These are phyloP conservation scores for Neurospora crassa DNA, from an alignment of 2,329 filamentous ascomycete genomes.

Conservation along the genomic window DNA sequence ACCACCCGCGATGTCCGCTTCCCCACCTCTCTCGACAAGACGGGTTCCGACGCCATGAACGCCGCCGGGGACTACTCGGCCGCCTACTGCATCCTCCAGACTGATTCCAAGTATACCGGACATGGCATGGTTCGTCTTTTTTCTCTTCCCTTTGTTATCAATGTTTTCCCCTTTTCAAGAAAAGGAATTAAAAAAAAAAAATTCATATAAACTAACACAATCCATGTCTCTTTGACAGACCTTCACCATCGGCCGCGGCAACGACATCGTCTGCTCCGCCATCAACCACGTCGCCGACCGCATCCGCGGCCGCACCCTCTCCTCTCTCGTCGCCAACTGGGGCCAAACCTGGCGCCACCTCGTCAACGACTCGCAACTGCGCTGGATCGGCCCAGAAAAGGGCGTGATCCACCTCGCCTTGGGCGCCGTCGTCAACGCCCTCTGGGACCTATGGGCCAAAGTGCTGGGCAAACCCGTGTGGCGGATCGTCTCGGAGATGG, in stretches of 20 bases:
- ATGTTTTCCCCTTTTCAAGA: too few relatives aligned
- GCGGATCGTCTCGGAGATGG: constrained; percentile 85
- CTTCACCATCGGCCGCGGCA: constrained; percentile 81
- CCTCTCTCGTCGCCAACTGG: constrained; percentile 71
- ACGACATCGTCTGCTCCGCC: constrained; percentile 83
- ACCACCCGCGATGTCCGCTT: constrained; percentile 66
- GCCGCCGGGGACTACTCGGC: constrained; percentile 85
- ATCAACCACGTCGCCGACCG: constrained; percentile 71
- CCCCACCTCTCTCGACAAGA: constrained; percentile 89
- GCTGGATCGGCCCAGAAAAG: constrained; percentile 92
- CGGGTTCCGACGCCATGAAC: constrained; percentile 96
- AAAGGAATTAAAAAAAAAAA: too few relatives aligned
- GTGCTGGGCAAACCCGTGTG: constrained; percentile 78
- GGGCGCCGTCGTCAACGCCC: constrained; percentile 78
- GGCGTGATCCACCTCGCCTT: constrained; percentile 89
- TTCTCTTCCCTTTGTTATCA: neutral
- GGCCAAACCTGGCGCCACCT: constrained; percentile 84
- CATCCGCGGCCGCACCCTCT: constrained; percentile 64
- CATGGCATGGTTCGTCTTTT: constrained; percentile 60
- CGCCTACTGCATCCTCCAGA: constrained; percentile 87
- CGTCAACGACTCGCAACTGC: constrained; percentile 81
- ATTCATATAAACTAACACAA: neutral
- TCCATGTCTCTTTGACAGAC: constrained; percentile 40
- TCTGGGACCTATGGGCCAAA: constrained; percentile 97
- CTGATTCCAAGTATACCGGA: constrained; percentile 60